A percentile compares a stretch with the other conserved stretches of the same genome.
Evolutionary conservation across 768 basidiomycete species (phyloP).

Genomic region (Leucocoprinus leucothites): DNA sequence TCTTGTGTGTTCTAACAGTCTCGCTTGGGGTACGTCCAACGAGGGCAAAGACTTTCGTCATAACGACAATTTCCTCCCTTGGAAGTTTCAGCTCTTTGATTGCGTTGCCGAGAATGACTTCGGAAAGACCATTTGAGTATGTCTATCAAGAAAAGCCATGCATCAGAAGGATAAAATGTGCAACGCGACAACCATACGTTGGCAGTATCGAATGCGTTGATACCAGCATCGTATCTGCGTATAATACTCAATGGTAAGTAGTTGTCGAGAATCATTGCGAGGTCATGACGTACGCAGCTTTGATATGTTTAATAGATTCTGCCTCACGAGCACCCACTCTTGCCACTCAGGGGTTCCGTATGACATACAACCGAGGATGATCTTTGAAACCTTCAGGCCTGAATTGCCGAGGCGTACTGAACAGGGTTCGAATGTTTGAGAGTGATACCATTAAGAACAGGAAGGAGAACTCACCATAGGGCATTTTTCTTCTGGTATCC

Average conservation of each 20-base stretch:
- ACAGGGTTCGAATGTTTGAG: background rate
- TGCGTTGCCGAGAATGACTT: constrained; percentile 66
- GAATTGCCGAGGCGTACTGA: constrained; percentile 48
- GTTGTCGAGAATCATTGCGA: background rate
- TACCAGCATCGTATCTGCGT: constrained; percentile 52
- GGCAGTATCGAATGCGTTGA: constrained; percentile 61
- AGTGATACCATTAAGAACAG: background rate
- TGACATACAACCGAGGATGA: constrained; percentile 63
- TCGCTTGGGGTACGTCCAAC: constrained; percentile 23
- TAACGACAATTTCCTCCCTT: constrained; percentile 72
- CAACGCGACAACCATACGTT: constrained; percentile 31
- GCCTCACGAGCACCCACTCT: constrained; percentile 45
- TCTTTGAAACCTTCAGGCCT: constrained; percentile 62
- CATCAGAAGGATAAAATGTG: background rate
- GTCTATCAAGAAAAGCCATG: constrained; percentile 28
- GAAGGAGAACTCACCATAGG: background rate
- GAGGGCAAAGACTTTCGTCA: constrained; percentile 56
- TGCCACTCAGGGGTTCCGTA: constrained; percentile 55
- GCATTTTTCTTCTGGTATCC: background rate
- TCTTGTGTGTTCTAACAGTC: constrained; percentile 9
- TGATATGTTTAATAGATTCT: constrained; percentile 52
- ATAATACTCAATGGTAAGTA: background rate
- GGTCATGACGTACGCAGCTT: constrained; percentile 32
- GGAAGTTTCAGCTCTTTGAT: constrained; percentile 65
- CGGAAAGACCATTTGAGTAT: constrained; percentile 66